Base-by-base conservation (phyloP, 305 asterid species). In the Fraxinus greggii region DNA sequence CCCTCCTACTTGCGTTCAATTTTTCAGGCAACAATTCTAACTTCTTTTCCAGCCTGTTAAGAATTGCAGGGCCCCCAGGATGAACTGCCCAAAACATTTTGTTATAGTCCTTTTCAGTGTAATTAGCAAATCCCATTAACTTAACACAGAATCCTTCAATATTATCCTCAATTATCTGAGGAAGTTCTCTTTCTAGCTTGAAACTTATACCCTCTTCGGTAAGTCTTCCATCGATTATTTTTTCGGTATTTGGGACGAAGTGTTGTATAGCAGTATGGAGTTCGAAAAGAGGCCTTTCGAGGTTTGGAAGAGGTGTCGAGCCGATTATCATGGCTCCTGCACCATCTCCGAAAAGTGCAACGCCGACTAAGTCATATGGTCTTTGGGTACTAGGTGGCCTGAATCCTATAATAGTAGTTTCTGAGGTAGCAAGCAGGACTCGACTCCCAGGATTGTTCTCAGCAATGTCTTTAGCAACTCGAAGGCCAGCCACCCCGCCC, bases 151-250 rank as follows among this genome's bases (percentile, higher is more conserved):
- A 96, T n/a, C 80, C 92, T 51, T 85, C 88, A 36, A 96, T 91
- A 70, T 92, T 92, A n/a, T 90, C 93, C 89, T 93, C 98, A 7
- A 94, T 93, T 31, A 93, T 89, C 86, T 90, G 97, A 0, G 99
- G 98, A 35, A 94, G 88, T 85, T 94, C 94, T 74, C 92, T 88
- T 23, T 89, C 97, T 8, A 96, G 87, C 87, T 88, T 92, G 81
- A 96, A 96, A 83, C 96, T 96, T 85, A 94, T 94, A 7, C 99
- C 98, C 76, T 96, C 98, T 85, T 96, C 99, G 0, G 97, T 94
- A 0, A 96, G 86, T 72, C 89, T 87, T 76, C 99, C 99, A n/a
- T 94, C 98, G 0, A 94, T 96, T 19, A 96, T 88, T 87, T 94
- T 96, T 63, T 96, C 98, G 0, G 98, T 96, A 54, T 86, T 89